These are phyloP conservation scores for Anisogramma anomala DNA, from an alignment of 2,329 filamentous ascomycete genomes.

Conservation along the genomic window DNA sequence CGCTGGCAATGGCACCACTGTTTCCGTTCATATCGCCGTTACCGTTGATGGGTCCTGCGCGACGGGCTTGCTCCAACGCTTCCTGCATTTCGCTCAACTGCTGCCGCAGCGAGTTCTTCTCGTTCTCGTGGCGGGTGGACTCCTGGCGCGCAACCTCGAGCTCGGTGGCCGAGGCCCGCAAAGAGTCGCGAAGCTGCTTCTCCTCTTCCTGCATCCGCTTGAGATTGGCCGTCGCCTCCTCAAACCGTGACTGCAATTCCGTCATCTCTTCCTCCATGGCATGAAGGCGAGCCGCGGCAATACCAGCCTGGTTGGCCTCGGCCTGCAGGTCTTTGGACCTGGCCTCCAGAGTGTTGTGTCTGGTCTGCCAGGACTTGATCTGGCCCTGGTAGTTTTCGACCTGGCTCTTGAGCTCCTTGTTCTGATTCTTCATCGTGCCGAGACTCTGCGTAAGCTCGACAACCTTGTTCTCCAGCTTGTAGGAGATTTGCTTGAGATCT, in stretches of 20 bases:
- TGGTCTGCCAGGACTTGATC: conserved; percentile 89
- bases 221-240: conserved; percentile 81
- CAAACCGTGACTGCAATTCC: conserved; percentile 77
- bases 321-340: conserved; percentile 88
- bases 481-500: conserved; percentile 98
- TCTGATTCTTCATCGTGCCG: conserved; percentile 85
- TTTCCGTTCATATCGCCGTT: conserved; percentile 53
- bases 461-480: conserved; percentile 99
- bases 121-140: conserved; percentile 66
- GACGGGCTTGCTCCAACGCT: conserved; percentile 78
- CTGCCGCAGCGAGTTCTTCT: conserved; percentile 75
- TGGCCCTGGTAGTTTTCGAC: conserved; percentile 94
- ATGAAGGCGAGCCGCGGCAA: conserved; percentile 77
- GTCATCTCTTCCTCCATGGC: conserved; percentile 94
- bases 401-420: conserved; percentile 77
- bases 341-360: conserved; percentile 80
- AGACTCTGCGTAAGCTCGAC: conserved; percentile 92
- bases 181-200: conserved; percentile 68
- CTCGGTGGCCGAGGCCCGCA: conserved; percentile 68
- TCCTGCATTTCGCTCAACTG: conserved; percentile 86
- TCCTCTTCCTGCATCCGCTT: conserved; percentile 94
- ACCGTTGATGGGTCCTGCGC: conserved; percentile 60
- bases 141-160: conserved; percentile 67
- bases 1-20: conserved; percentile 50
- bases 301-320: conserved; percentile 95